Percentiles rank a stretch among this genome's conserved stretches.
Evolutionary conservation across 495 filamentous ascomycete genomes (phyloP).

Genomic region (Aspergillus incahuasiensis): DNA sequence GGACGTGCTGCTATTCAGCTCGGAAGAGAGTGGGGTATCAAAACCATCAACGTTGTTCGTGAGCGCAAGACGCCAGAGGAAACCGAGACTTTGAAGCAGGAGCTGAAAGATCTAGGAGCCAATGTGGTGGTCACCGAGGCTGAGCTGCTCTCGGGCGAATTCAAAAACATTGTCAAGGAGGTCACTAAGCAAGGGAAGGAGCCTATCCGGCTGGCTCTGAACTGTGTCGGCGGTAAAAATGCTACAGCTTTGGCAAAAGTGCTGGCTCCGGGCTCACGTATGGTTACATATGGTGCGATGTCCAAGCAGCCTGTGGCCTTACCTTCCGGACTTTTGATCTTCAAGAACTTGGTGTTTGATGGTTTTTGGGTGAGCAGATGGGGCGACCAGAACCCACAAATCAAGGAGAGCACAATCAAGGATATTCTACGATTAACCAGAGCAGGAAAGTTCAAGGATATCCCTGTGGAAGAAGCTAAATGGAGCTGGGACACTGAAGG

Average conservation of each 20-base stretch:
- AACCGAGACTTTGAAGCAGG: conserved; percentile 62
- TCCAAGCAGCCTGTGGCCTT: conserved; percentile 73
- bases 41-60: conserved; percentile 81
- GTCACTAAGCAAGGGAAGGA: conserved; percentile 66
- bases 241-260: conserved; percentile 67
- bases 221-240: conserved; percentile 91
- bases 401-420: conserved; percentile 73
- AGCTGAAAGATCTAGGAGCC: conserved; percentile 66
- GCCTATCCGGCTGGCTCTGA: conserved; percentile 70
- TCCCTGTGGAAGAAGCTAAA: conserved; percentile 67
- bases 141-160: conserved; percentile 60
- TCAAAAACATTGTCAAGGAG: conserved; percentile 58
- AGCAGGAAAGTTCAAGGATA: conserved; percentile 73
- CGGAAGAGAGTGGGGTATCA: conserved; percentile 73
- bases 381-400: conserved; percentile 68
- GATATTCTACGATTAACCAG: conserved; percentile 73
- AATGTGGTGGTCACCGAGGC: conserved; percentile 81
- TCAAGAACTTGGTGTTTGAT: conserved; percentile 79
- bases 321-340: conserved; percentile 78
- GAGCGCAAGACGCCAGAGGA: conserved; percentile 56
- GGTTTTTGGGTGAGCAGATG: conserved; percentile 95
- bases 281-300: conserved; percentile 98
- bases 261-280: conserved; percentile 58
- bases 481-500: conserved; percentile 79
- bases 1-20: conserved; percentile 86